Base-by-base conservation (phyloP, 768 basidiomycete genomes). In the Rossbeevera mucosa region DNA sequence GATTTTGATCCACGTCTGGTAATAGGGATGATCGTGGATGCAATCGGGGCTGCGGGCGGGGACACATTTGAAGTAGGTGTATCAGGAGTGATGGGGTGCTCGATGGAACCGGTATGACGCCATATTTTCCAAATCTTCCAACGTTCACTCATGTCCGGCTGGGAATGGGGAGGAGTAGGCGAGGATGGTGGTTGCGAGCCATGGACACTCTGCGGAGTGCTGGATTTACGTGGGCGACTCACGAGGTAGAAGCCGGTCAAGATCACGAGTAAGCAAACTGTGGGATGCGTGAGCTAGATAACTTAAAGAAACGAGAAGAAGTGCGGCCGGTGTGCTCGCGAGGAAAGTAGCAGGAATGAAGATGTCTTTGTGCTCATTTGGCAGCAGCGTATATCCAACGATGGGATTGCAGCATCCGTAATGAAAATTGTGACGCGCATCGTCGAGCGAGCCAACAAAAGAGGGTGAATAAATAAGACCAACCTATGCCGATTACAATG, bases 161-260 rank as follows among this genome's bases (percentile, higher is more conserved):
- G 22, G 30, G 41, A 24, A 6, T 21, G 47, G 20, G 48, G 13
- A 30, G 18, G 33, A 18, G 52, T 28, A 29, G 60, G 40, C 7
- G 51, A 38, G 36, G 46, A 31, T 51, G 41, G 44, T 11, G 44
- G 13, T 22, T 47, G 47, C 18, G 33, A 29, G 43, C 36, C 16
- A n/a, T 47, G n/a, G 44, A 24, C 25, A 9, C 29, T 48, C 16
- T 52, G 42, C 22, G 54, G 24, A 31, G 54, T 22, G 11, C 46
- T 45, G 43, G 36, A 18, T 29, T 45, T 49, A 5, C 47, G 59
- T 25, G 36, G 51, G 38, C 57, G 59, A 42, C 59, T 59, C 47
- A 68, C 67, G 47, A 60, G 36, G 49, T 56, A 65, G 57, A 68
- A 68, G 18, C 67, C 67, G 21, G 58, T 44, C 47, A 68, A 36